Percentiles rank a stretch among this genome's conserved stretches.
Conservation (phyloP, 345 rosid species). For the Salix caprea region DNA sequence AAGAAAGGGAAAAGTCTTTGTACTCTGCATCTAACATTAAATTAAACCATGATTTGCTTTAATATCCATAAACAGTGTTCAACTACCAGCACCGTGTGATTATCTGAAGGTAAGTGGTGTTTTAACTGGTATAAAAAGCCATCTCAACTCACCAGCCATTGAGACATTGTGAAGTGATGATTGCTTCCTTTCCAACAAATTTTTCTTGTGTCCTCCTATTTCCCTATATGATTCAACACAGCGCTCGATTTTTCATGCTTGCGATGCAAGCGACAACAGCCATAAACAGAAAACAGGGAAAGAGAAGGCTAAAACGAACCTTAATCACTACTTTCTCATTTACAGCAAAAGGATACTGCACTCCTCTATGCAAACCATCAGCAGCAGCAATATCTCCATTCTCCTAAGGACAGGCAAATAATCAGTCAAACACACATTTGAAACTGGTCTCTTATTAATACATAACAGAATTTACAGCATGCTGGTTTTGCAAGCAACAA, state of each 20-base stretch:
- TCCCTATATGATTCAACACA: conserved; percentile 53
- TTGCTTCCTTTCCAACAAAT: conserved; percentile 95
- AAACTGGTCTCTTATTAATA: neutral
- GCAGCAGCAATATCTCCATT: conserved; percentile 65
- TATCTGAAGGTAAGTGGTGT: neutral
- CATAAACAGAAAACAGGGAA: neutral
- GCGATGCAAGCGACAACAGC: conserved; percentile 3
- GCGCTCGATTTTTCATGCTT: conserved; percentile 10
- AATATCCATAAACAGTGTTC: neutral
- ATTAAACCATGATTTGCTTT: neutral
- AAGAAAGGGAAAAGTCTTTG: neutral
- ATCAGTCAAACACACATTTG: neutral
- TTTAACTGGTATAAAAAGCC: neutral
- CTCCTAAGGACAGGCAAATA: conserved; percentile 42
- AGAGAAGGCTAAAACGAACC: conserved; percentile 37
- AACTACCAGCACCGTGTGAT: neutral
- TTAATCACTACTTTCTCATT: conserved; percentile 91
- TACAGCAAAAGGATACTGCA: conserved; percentile 86
- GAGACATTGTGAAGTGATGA: conserved; percentile 92
- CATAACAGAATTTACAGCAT: neutral
- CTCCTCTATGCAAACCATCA: conserved; percentile 62
- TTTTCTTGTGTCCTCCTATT: conserved; percentile 92
- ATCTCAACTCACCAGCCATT: conserved; percentile 84
- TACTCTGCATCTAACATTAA: neutral
- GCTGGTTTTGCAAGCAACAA: neutral